phyloP scores from a whole-genome alignment of 2,329 filamentous ascomycete species.

The Neophaeococcomyces mojaviensis region DNA sequence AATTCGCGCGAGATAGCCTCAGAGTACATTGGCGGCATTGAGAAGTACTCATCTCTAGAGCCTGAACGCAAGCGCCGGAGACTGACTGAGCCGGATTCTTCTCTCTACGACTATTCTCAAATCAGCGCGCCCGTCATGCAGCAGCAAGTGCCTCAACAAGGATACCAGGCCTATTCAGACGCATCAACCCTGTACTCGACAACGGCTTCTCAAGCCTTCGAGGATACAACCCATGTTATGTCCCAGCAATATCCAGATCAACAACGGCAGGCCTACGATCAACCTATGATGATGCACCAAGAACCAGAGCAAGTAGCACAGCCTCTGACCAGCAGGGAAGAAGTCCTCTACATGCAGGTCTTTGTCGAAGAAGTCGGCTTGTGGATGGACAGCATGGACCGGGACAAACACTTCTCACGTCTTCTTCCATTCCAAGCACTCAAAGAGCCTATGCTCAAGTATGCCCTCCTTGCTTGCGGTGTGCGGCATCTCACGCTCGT shows the following conservation, averaged over 20 bases:
- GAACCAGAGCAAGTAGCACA: conserved; percentile 35
- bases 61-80: conserved; percentile 28
- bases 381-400: conserved; percentile 92
- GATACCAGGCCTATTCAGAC: conserved; percentile 34
- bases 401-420: conserved; percentile 76
- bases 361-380: conserved; percentile 84
- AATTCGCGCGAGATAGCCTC: conserved; percentile 86
- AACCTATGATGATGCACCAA: conserved; percentile 14
- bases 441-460: conserved; percentile 77
- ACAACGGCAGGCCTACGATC: conserved; percentile 16
- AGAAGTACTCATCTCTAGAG: conserved; percentile 58
- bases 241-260: conserved; percentile 26
- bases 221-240: conserved; percentile 25
- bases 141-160: conserved; percentile 39
- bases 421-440: conserved; percentile 77
- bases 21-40: conserved; percentile 73
- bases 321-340: conserved; percentile 65
- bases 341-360: conserved; percentile 82
- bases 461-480: conserved; percentile 82
- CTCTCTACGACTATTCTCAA: conserved; percentile 28
- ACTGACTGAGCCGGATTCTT: conserved; percentile 20
- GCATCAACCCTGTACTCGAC: conserved; percentile 36
- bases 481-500: conserved; percentile 70
- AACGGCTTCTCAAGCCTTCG: conserved; percentile 26
- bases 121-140: conserved; percentile 30